These are phyloP conservation scores for Calonectria hawksworthii DNA, from an alignment of 2,329 filamentous ascomycete species.

Conservation along the genomic window DNA sequence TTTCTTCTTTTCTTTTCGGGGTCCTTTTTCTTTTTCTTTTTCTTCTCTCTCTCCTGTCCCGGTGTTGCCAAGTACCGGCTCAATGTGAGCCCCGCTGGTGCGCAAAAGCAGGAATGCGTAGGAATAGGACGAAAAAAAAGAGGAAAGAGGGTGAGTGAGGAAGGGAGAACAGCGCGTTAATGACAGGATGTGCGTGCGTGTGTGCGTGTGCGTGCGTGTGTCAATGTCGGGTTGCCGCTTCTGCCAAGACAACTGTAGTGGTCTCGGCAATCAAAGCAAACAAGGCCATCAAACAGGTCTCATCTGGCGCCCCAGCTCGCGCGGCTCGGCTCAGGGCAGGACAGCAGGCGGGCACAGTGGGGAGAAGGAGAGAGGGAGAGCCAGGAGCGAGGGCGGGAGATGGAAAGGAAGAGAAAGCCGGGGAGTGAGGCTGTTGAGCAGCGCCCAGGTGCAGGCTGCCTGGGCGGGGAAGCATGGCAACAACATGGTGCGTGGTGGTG, in stretches of 20 bases:
- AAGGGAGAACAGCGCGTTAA: not conserved
- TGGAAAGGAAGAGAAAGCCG: slow-evolving; percentile 1
- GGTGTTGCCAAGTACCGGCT: not conserved
- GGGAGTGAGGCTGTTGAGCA: slow-evolving; percentile 1
- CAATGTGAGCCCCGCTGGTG: not conserved
- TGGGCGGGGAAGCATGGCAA: slow-evolving; percentile 16
- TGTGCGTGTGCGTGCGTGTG: not conserved
- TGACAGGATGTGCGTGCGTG: not conserved
- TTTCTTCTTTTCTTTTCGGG: not conserved
- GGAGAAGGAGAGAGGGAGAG: not conserved
- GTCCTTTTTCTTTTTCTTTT: not conserved
- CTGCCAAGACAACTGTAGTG: not conserved
- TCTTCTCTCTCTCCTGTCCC: not conserved
- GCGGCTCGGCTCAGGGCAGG: not conserved
- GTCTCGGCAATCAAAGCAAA: slow-evolving; percentile 8
- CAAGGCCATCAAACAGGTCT: slow-evolving; percentile 6
- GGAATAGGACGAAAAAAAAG: not conserved
- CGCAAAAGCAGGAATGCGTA: not conserved
- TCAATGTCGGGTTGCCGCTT: not conserved
- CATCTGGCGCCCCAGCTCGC: not conserved
- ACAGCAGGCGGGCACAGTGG: not conserved
- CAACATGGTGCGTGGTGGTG: not conserved
- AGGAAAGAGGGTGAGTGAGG: not conserved
- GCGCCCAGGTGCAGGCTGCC: not conserved
- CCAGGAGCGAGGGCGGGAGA: not conserved